Percentiles rank a stretch among this genome's conserved stretches.
Evolutionary conservation across 352 stramenopile genomes (phyloP).

Genomic region (Pythium chondricola): DNA sequence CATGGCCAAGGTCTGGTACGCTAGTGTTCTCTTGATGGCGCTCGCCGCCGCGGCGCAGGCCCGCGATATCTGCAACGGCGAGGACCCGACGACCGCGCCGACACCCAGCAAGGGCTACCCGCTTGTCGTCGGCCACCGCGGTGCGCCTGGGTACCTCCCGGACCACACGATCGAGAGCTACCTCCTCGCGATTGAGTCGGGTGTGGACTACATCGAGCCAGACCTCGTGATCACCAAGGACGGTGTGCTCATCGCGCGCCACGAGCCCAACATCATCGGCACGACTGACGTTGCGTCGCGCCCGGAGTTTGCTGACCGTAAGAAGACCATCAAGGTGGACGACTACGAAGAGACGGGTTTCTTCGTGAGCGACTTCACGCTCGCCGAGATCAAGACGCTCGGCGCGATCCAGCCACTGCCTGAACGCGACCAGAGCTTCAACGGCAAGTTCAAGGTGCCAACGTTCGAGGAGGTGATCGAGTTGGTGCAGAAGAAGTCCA

Average conservation of each 20-base stretch:
- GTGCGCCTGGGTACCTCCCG: constrained; percentile 83
- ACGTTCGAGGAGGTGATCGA: constrained; percentile 86
- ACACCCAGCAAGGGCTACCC: constrained; percentile 30
- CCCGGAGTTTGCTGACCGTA: constrained; percentile 54
- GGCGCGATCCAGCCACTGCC: constrained; percentile 66
- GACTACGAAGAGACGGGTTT: constrained; percentile 47
- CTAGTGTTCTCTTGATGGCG: constrained; percentile 9
- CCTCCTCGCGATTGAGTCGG: constrained; percentile 81
- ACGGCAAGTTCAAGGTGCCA: constrained; percentile 80
- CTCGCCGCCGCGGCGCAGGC: constrained; percentile 4
- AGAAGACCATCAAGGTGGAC: constrained; percentile 38
- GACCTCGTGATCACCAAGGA: constrained; percentile 53
- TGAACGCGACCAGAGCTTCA: constrained; percentile 68
- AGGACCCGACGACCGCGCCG: not conserved
- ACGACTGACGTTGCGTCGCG: constrained; percentile 81
- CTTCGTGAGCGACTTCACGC: constrained; percentile 89
- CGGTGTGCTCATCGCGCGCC: constrained; percentile 11
- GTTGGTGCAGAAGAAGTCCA: constrained; percentile 33
- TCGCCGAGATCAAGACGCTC: constrained; percentile 86
- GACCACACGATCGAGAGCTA: constrained; percentile 88
- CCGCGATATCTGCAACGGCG: not conserved
- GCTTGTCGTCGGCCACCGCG: constrained; percentile 74
- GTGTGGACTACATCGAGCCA: constrained; percentile 89
- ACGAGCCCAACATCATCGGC: constrained; percentile 16
- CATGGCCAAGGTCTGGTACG: constrained; percentile 17